Base-by-base conservation (phyloP, 2,329 filamentous ascomycete genomes). In the Didymella keratinophila region DNA sequence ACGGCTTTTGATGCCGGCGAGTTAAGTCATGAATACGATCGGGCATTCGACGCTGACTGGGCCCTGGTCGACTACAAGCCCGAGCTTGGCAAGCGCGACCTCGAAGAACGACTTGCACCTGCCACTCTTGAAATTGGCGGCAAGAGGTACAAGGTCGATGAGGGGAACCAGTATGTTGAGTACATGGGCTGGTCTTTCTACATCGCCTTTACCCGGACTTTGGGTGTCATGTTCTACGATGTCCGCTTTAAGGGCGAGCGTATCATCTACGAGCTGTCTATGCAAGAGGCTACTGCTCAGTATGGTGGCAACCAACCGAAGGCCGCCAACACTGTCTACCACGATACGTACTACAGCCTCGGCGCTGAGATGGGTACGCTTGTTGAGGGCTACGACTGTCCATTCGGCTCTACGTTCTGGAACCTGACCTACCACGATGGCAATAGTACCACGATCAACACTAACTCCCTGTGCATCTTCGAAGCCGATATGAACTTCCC, bases 221-320 rank as follows among this genome's bases (percentile, higher is more conserved):
- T 78, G 0, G 84, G 83, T 0, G 74, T 86, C 46, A 70, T 78
- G 12, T 72, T 87, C 2, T 82, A 82, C 63, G 81, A 87, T 59
- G 82, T 87, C 46, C 76, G 77, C 20, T 85, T 81, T 76, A 82
- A 84, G 62, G 83, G 82, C 11, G 78, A 86, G 58, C 74, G 83
- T 2, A 74, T 87, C 11, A 71, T 87, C 4, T 87, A 86, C 57
- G 84, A 87, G 62, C 74, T 87, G 1, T 80, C 80, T 1, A 75
- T 87, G 3, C 82, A 86, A 69, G 83, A 87, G 65, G 84, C 84
- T 0, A 72, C 84, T 8, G 81, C 83, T 0, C 82, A 85, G 54
- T 85, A 85, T 54, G 82, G 81, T 7, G 76, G 58, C 2, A 47
- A 52, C 42, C 80, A 84, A 49, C 82, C 80, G 0, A 66, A 78